A percentile compares a stretch with the other conserved stretches of the same genome.
Evolutionary conservation across 257 asterid species (phyloP).

Genomic region (Eucommia ulmoides): DNA sequence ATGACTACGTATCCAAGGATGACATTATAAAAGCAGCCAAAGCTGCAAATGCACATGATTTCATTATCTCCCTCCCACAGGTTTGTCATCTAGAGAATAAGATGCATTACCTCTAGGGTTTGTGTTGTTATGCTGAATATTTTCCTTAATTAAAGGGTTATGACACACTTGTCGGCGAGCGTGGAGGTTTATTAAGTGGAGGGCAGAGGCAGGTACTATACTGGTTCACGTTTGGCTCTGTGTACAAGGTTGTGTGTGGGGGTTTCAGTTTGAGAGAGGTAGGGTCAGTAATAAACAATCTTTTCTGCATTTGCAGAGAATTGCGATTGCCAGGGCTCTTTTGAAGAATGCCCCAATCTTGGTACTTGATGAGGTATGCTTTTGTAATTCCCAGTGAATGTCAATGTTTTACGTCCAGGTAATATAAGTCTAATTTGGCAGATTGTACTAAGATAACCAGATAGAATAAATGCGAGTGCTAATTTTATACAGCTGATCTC

Average conservation of each 20-base stretch:
- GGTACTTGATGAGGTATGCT: constrained; percentile 84
- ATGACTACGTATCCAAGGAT: constrained; percentile 73
- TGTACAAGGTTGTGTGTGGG: neutral
- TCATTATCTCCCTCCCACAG: constrained; percentile 87
- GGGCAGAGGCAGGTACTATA: constrained; percentile 85
- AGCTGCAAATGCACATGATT: constrained; percentile 98
- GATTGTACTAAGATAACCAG: neutral
- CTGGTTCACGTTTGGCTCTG: neutral
- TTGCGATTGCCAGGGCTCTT: constrained; percentile 96
- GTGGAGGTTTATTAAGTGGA: constrained; percentile 94
- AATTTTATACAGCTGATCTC: neutral
- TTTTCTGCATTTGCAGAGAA: constrained; percentile 38
- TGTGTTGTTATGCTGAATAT: constrained; percentile 10
- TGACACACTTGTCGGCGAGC: constrained; percentile 92
- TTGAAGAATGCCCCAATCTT: constrained; percentile 93
- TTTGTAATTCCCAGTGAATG: constrained; percentile 4
- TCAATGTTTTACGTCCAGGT: neutral
- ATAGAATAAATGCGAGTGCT: neutral
- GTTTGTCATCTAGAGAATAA: constrained; percentile 23
- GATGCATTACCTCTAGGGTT: constrained; percentile 6
- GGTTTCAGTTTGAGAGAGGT: neutral
- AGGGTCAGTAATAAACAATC: neutral
- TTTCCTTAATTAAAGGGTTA: constrained; percentile 46
- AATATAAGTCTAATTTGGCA: neutral
- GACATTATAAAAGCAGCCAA: constrained; percentile 92